Percentiles rank a stretch among this genome's conserved stretches.
Evolutionary conservation across 2,329 filamentous ascomycete genomes (phyloP).

Genomic region (Neonectria sp.): DNA sequence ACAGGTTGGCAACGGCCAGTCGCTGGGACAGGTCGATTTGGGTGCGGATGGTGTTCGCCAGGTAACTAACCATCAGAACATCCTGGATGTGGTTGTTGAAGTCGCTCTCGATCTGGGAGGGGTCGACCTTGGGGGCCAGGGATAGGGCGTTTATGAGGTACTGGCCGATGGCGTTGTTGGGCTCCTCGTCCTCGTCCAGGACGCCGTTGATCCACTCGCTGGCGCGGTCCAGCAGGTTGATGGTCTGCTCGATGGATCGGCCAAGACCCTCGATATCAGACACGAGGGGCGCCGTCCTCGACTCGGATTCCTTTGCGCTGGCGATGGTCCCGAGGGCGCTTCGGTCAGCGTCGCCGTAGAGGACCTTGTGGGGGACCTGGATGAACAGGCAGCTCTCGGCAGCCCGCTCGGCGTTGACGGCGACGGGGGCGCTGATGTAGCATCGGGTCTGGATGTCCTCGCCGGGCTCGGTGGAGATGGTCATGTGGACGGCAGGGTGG

Average conservation of each 20-base stretch:
- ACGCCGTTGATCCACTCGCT: conserved; percentile 94
- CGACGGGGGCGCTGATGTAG: conserved; percentile 96
- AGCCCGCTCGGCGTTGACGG: conserved; percentile 93
- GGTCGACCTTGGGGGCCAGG: conserved; percentile 94
- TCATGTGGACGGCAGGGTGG: conserved; percentile 97
- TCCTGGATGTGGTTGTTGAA: conserved; percentile 99
- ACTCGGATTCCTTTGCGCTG: conserved; percentile 83
- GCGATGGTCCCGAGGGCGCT: conserved; percentile 85
- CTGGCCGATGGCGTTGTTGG: conserved; percentile 93
- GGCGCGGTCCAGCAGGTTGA: conserved; percentile 91
- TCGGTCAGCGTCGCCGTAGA: conserved; percentile 82
- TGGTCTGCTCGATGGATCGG: conserved; percentile 87
- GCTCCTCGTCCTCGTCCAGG: conserved; percentile 91
- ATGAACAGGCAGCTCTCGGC: conserved; percentile 98
- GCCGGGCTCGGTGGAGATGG: conserved; percentile 90
- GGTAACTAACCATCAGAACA: conserved; percentile 96
- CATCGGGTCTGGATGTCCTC: conserved; percentile 91
- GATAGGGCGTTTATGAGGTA: conserved; percentile 95
- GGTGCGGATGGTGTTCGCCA: conserved; percentile 98
- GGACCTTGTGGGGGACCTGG: conserved; percentile 94
- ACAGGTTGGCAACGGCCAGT: conserved; percentile 83
- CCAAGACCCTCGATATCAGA: conserved; percentile 94
- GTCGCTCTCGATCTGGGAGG: conserved; percentile 91
- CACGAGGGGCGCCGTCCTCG: conserved; percentile 79
- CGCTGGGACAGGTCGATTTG: conserved; percentile 99